phyloP scores from a whole-genome alignment of 23 red algal genomes.

The Gracilaria gracilis region DNA sequence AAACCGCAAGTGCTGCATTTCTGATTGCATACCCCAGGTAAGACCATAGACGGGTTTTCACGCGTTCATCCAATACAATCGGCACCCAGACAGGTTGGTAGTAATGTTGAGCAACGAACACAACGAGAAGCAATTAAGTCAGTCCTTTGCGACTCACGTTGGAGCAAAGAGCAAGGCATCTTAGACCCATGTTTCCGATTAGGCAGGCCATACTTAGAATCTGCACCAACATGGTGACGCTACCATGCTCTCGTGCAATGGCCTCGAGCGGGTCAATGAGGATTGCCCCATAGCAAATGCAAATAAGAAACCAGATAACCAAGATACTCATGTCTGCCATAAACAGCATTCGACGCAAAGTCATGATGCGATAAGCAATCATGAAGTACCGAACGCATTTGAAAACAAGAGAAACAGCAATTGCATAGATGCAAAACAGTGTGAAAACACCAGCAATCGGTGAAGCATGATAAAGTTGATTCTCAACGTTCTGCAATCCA shows the following conservation, averaged over 20 bases:
- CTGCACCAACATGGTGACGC: constrained; percentile 41
- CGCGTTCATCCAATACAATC: constrained; percentile 47
- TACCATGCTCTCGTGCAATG: constrained; percentile 42
- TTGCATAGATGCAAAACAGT: constrained; percentile 28
- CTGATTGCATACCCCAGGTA: constrained; percentile 36
- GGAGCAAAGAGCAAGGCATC: constrained; percentile 45
- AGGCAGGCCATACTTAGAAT: constrained; percentile 42
- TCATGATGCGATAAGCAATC: constrained; percentile 35
- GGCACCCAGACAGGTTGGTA: constrained; percentile 68
- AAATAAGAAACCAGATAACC: constrained; percentile 50
- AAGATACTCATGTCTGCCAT: constrained; percentile 55
- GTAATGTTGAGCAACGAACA: constrained; percentile 67
- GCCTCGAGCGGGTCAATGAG: constrained; percentile 40
- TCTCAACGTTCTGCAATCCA: neutral
- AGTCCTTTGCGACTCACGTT: neutral
- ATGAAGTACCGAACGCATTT: constrained; percentile 20
- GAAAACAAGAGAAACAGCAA: constrained; percentile 43
- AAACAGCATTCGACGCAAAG: constrained; percentile 58
- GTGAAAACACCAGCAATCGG: constrained; percentile 18
- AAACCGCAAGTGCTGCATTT: constrained; percentile 26
- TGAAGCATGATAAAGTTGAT: constrained; percentile 35
- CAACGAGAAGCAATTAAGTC: constrained; percentile 31
- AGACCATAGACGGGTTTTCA: constrained; percentile 20
- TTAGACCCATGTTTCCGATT: constrained; percentile 42
- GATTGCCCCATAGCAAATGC: constrained; percentile 26